Evolutionary conservation across 2,329 filamentous ascomycete genomes (phyloP).

Genomic region (Mycosphaerella sp.): DNA sequence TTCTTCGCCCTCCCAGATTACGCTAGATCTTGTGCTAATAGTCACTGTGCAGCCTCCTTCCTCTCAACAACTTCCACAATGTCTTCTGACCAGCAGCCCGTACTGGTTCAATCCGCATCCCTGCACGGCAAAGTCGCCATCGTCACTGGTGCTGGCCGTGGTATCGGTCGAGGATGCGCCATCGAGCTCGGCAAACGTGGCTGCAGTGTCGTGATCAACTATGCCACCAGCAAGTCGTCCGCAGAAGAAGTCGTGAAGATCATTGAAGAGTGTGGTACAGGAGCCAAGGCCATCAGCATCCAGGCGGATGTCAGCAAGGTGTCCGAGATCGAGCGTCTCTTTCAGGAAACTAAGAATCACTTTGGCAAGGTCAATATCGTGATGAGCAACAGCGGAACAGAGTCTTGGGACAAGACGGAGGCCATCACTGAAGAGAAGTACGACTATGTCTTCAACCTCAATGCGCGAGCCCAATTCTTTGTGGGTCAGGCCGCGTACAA

Average conservation of each 20-base stretch:
- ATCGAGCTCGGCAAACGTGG: slow-evolving; percentile 61
- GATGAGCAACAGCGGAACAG: slow-evolving; percentile 53
- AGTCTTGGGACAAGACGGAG: slow-evolving; percentile 61
- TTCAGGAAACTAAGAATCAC: slow-evolving; percentile 39
- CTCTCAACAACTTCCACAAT: background rate
- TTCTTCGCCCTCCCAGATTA: background rate
- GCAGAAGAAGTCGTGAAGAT: slow-evolving; percentile 45
- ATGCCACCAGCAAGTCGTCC: slow-evolving; percentile 48
- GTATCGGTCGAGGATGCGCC: slow-evolving; percentile 61
- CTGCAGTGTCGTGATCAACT: slow-evolving; percentile 59
- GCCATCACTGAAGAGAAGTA: slow-evolving; percentile 64
- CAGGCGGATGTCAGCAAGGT: slow-evolving; percentile 53
- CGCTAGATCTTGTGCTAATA: background rate
- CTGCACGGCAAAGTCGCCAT: slow-evolving; percentile 52
- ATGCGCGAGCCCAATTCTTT: slow-evolving; percentile 67
- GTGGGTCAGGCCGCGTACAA: slow-evolving; percentile 69
- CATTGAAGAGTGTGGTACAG: slow-evolving; percentile 43
- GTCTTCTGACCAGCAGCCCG: slow-evolving; percentile 24
- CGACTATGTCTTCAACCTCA: slow-evolving; percentile 63
- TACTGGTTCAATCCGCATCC: slow-evolving; percentile 43
- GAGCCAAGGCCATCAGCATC: slow-evolving; percentile 50
- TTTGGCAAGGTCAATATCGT: slow-evolving; percentile 45
- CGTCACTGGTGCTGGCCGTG: slow-evolving; percentile 59
- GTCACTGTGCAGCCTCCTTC: background rate
- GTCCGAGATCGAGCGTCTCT: slow-evolving; percentile 53